phyloP scores from a whole-genome alignment of 2,329 filamentous ascomycete genomes.

The Myriosclerotinia duriaeana region DNA sequence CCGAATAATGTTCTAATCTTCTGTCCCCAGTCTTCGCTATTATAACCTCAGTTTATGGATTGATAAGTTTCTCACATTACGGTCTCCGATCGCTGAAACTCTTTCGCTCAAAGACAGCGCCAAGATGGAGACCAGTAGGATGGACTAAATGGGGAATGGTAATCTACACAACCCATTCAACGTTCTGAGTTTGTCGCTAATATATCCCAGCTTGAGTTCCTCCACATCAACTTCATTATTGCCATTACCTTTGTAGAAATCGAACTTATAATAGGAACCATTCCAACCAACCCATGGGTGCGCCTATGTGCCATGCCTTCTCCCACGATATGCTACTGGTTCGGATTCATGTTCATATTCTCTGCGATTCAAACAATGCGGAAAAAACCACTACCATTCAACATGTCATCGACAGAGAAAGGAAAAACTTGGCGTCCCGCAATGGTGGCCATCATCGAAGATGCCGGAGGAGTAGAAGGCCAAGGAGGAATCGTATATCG shows the following conservation, averaged over 20 bases:
- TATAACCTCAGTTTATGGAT: conserved; percentile 35
- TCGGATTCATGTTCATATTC: conserved; percentile 32
- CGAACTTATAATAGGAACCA: conserved; percentile 34
- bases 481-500: conserved; percentile 35
- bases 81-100: conserved; percentile 33
- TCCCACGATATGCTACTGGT: conserved; percentile 35
- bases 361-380: conserved; percentile 32
- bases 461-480: conserved; percentile 35
- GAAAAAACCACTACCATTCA: conserved; percentile 31
- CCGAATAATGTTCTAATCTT: conserved; percentile 13
- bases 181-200: conserved; percentile 13
- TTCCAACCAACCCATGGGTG: conserved; percentile 31
- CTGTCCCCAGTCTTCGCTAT: conserved; percentile 33
- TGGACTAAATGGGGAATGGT: conserved; percentile 38
- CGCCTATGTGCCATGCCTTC: conserved; percentile 37
- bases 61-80: conserved; percentile 37
- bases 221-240: conserved; percentile 35
- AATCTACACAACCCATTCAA: conserved; percentile 14
- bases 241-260: conserved; percentile 34
- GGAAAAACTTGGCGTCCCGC: conserved; percentile 34
- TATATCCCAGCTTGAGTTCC: conserved; percentile 31
- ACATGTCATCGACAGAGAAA: conserved; percentile 38
- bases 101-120: conserved; percentile 29
- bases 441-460: conserved; percentile 33
- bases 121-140: conserved; percentile 34